Base-by-base conservation (phyloP, 345 rosid species). In the Linum usitatissimum region DNA sequence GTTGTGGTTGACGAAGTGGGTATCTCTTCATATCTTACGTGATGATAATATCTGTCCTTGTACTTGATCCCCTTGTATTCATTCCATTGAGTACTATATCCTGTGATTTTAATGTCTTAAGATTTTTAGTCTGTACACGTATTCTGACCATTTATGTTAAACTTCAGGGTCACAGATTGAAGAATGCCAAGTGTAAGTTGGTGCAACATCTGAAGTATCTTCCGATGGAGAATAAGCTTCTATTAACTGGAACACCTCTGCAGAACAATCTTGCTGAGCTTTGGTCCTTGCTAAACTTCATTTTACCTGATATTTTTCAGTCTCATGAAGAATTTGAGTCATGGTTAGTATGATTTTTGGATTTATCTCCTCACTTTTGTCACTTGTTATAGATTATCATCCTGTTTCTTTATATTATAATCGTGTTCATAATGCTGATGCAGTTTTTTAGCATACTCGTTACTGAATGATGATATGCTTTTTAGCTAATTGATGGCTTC, bases 191-290 rank as follows among this genome's bases (percentile, higher is more conserved):
- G 42, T 93, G 99, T 79, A 93, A 83, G 77, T 68, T 93, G 78
- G 28, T 87, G 66, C 80, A 75, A 77, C 88, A 90, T 71, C 69
- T 93, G 71, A 81, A 76, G 64, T 30, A 63, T 59, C 21, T 93
- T 63, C 76, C 20, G 31, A 64, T 74, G 67, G 97, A 78, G 18
- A 93, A 93, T 77, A 93, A 87, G 70, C 97, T 93, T 71, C 79
- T 93, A 59, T 72, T 93, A 51, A 93, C 96, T 42, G 99, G 99
- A 62, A 93, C 99, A 4, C 99, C 99, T 65, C 76, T 93, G 73
- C 99, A 93, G 66, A 93, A 93, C 74, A 93, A 93, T 73, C 67
- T 90, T 68, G 81, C 96, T 1, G 99, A 93, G 87, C 95, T 93
- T 60, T 93, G 99, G 97, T 84, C 99, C n/a, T 69, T 93, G 79